These are phyloP conservation scores for Gyrodon lividus DNA, from an alignment of 768 basidiomycete genomes.

Conservation along the genomic window DNA sequence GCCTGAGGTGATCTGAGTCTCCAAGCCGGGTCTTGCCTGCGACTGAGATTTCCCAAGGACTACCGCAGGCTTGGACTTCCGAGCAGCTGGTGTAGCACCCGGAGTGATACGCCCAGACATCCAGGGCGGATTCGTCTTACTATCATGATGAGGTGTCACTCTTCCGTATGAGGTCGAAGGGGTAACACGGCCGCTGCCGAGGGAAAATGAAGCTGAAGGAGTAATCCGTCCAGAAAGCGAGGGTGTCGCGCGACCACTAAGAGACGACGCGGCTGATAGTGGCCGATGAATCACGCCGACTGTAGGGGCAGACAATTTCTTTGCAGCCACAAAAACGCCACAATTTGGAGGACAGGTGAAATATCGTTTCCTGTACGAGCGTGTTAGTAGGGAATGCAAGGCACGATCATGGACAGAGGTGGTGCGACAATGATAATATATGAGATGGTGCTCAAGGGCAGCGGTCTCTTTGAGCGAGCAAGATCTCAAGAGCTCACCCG, in stretches of 20 bases:
- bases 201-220: slow-evolving; percentile 39
- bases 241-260: slow-evolving; percentile 45
- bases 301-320: slow-evolving; percentile 80
- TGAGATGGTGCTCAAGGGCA: not conserved
- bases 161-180: slow-evolving; percentile 54
- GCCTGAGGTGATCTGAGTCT: slow-evolving; percentile 66
- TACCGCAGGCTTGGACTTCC: slow-evolving; percentile 32
- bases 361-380: slow-evolving; percentile 62
- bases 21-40: slow-evolving; percentile 21
- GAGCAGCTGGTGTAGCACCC: slow-evolving; percentile 28
- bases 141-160: slow-evolving; percentile 34
- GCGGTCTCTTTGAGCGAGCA: not conserved
- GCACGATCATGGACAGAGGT: not conserved
- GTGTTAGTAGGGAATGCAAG: slow-evolving; percentile 11
- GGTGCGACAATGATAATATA: not conserved
- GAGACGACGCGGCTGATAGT: slow-evolving; percentile 76
- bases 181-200: slow-evolving; percentile 50
- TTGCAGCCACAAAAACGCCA: slow-evolving; percentile 85
- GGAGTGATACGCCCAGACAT: slow-evolving; percentile 53
- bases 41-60: slow-evolving; percentile 35
- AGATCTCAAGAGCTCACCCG: slow-evolving; percentile 57
- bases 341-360: slow-evolving; percentile 83
- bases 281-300: slow-evolving; percentile 62
- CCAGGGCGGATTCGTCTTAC: slow-evolving; percentile 25
- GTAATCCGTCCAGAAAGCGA: slow-evolving; percentile 46